These are phyloP conservation scores for Scorias spongiosa DNA, from an alignment of 2,329 filamentous ascomycete genomes.

Conservation along the genomic window DNA sequence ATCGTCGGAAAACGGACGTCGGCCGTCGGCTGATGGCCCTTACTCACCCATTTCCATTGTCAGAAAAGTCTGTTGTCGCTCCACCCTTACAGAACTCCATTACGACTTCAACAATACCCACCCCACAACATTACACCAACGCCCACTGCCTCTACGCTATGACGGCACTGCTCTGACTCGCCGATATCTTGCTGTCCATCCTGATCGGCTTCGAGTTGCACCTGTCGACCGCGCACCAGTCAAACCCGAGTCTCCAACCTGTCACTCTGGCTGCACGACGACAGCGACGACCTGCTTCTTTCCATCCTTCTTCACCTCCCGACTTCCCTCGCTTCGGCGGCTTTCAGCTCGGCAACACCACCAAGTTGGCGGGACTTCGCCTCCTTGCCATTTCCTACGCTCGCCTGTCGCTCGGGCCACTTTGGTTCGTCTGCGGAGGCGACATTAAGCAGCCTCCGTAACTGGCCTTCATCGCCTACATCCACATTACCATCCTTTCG, in stretches of 20 bases:
- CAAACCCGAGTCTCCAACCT: no score
- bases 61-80: background rate
- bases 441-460: slow-evolving; percentile 90
- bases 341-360: slow-evolving; percentile 36
- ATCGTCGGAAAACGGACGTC: no score
- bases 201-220: background rate
- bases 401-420: slow-evolving; percentile 83
- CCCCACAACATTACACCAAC: background rate
- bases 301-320: no score
- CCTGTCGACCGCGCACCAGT: no score
- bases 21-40: no score
- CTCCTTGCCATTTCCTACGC: slow-evolving; percentile 56
- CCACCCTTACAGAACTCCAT: slow-evolving; percentile 1
- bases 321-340: slow-evolving; percentile 13
- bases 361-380: slow-evolving; percentile 88
- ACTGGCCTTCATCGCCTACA: slow-evolving; percentile 35
- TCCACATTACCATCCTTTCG: background rate
- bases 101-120: background rate
- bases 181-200: background rate
- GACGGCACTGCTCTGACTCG: background rate
- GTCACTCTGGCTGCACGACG: no score
- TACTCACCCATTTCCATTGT: no score
- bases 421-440: slow-evolving; percentile 91
- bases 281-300: no score
- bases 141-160: background rate